Conservation (phyloP, 2,329 filamentous ascomycete species). For the Colletotrichum musae region DNA sequence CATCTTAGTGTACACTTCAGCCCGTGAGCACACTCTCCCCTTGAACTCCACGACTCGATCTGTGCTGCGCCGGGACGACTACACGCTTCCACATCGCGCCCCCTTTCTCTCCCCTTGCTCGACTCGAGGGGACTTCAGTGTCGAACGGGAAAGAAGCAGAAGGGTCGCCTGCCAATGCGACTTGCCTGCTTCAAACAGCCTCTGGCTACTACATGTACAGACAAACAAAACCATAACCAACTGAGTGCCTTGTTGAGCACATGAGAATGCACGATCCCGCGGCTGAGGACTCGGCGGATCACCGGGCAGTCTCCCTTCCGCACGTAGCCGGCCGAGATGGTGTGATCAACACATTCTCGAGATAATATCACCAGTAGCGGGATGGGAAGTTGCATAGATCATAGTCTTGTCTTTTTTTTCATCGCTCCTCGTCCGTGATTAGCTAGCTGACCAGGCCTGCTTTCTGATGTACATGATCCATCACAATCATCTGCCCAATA, state of each 20-base stretch:
- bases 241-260: background rate
- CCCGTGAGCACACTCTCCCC: too few species aligned
- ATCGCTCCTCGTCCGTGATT: conserved; percentile 35
- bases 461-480: conserved; percentile 39
- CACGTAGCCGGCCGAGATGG: conserved; percentile 1
- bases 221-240: background rate
- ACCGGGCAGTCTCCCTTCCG: background rate
- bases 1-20: background rate
- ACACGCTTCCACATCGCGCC: too few species aligned
- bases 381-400: conserved; percentile 27
- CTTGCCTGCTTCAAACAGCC: conserved; percentile 16
- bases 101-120: too few species aligned
- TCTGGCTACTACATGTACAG: background rate
- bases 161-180: background rate
- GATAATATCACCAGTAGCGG: background rate
- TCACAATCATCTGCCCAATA: conserved; percentile 35
- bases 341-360: background rate
- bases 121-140: too few species aligned
- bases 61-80: too few species aligned
- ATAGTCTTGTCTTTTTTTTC: conserved; percentile 31
- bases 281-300: conserved; percentile 6
- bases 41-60: too few species aligned
- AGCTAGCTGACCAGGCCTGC: conserved; percentile 40
- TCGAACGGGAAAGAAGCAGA: too few species aligned
- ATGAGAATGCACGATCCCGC: conserved; percentile 10